Conservation (phyloP, 2,329 filamentous ascomycete genomes). For the Cladosporium oxysporum region DNA sequence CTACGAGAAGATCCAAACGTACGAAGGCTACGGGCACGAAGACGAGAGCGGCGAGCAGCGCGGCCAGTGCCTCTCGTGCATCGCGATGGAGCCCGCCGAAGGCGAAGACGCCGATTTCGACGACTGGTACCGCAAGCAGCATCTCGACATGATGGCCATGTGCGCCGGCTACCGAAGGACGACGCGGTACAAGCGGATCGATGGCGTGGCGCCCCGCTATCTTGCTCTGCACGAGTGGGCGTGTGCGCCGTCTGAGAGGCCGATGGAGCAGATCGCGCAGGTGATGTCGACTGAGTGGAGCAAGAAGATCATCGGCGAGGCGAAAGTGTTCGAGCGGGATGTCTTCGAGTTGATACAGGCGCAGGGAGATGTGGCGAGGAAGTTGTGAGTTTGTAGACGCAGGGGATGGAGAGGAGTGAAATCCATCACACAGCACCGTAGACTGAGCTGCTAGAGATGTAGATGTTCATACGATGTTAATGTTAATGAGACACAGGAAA, state of each 20-base stretch:
- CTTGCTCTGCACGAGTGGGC: conserved; percentile 31
- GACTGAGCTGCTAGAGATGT: too few relatives aligned
- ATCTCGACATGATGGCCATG: conserved; percentile 30
- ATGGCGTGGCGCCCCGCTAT: conserved; percentile 23
- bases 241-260: conserved; percentile 25
- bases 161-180: conserved; percentile 27
- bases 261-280: conserved; percentile 27
- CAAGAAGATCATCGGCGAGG: conserved; percentile 27
- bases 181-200: conserved; percentile 29
- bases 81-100: conserved; percentile 29
- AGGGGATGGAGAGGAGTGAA: too few relatives aligned
- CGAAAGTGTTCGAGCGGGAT: conserved; percentile 25
- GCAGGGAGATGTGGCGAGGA: conserved; percentile 20
- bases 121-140: conserved; percentile 34
- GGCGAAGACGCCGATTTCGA: conserved; percentile 31
- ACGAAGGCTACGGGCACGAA: conserved; percentile 23
- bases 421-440: too few relatives aligned
- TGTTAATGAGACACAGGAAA: too few relatives aligned
- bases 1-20: conserved; percentile 26
- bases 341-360: conserved; percentile 26
- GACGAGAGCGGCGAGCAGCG: conserved; percentile 13
- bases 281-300: conserved; percentile 29
- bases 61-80: conserved; percentile 21
- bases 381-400: conserved; percentile 9
- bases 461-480: too few relatives aligned